These are phyloP conservation scores for Naganishia albida DNA, from an alignment of 1,284 basidiomycete genomes.

Conservation along the genomic window DNA sequence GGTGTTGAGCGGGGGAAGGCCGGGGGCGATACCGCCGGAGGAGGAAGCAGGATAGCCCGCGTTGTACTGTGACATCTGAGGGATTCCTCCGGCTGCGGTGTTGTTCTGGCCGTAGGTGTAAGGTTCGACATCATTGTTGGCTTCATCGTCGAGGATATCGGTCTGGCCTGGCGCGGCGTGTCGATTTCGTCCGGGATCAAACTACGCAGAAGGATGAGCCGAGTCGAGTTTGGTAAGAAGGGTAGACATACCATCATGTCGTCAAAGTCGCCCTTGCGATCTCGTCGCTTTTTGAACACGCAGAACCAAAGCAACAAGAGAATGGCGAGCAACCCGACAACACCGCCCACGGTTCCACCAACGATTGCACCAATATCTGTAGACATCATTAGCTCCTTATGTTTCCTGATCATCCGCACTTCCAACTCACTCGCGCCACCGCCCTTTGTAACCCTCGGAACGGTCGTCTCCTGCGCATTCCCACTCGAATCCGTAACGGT, in stretches of 20 bases:
- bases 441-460: conserved; percentile 5
- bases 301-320: conserved; percentile 45
- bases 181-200: conserved; percentile 48
- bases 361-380: conserved; percentile 50
- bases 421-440: conserved; percentile 17
- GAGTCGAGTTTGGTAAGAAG: background rate
- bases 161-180: conserved; percentile 41
- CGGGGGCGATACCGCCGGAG: conserved; percentile 3
- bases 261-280: conserved; percentile 51
- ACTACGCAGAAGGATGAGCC: conserved; percentile 37
- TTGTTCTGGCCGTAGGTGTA: conserved; percentile 41
- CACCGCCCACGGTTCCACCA: conserved; percentile 53
- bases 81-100: conserved; percentile 35
- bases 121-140: conserved; percentile 45
- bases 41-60: conserved; percentile 13
- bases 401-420: background rate
- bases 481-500: conserved; percentile 27
- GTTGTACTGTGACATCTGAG: conserved; percentile 49
- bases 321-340: conserved; percentile 46
- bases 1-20: conserved; percentile 40
- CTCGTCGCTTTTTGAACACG: conserved; percentile 43
- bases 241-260: conserved; percentile 49
- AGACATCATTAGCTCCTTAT: background rate
- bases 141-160: conserved; percentile 46
- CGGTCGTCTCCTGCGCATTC: background rate